A percentile compares a stretch with the other conserved stretches of the same genome.
Evolutionary conservation across 495 filamentous ascomycete genomes (phyloP).

Genomic region (Xylaria flabelliformis): DNA sequence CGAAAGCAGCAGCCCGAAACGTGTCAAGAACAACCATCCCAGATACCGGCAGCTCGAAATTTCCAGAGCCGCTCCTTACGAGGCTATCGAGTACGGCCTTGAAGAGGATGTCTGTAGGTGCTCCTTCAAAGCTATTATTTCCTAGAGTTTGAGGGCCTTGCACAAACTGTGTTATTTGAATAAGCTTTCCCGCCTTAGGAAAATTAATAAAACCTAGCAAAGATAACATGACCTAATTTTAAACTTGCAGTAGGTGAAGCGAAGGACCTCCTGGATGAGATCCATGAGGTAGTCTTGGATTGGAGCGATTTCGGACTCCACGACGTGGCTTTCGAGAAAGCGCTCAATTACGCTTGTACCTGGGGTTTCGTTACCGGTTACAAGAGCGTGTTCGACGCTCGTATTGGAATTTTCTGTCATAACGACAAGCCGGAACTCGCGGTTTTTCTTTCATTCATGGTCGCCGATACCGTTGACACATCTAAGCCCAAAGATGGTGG

Average conservation of each 20-base stretch:
- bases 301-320: neutral
- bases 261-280: neutral
- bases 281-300: neutral
- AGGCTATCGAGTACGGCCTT: neutral
- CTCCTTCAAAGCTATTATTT: neutral
- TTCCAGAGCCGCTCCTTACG: no score
- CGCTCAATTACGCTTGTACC: neutral
- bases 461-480: neutral
- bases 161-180: neutral
- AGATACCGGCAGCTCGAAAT: neutral
- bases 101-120: neutral
- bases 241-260: neutral
- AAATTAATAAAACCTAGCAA: neutral
- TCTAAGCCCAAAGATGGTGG: neutral
- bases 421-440: neutral
- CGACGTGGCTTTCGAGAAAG: neutral
- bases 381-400: neutral
- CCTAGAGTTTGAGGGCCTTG: neutral
- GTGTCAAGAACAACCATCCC: neutral
- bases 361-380: conserved; percentile 3
- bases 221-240: neutral
- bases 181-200: neutral
- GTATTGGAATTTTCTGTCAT: neutral
- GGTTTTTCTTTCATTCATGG: neutral
- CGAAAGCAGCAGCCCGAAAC: neutral